Conservation (phyloP, 108 stramenopile genomes). For the Nitzschia putrida region DNA sequence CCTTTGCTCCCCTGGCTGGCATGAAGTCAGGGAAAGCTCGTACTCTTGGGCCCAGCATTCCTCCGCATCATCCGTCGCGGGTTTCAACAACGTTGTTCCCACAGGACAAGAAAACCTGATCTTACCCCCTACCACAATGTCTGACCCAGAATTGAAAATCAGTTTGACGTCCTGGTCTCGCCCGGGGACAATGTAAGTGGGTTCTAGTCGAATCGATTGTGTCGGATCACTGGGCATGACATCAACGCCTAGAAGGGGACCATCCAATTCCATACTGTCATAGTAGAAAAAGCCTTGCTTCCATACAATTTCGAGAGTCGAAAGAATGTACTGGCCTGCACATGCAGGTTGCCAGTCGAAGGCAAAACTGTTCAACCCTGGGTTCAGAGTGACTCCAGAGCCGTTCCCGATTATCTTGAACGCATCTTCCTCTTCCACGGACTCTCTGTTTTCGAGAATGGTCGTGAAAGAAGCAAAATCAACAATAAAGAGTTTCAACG, state of each 20-base stretch:
- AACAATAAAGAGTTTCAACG: conserved; percentile 60
- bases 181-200: conserved; percentile 70
- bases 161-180: conserved; percentile 72
- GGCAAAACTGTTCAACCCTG: conserved; percentile 57
- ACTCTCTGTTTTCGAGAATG: conserved; percentile 46
- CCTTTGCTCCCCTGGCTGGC: conserved; percentile 50
- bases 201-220: conserved; percentile 67
- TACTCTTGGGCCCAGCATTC: conserved; percentile 60
- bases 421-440: conserved; percentile 62
- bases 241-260: conserved; percentile 64
- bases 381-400: conserved; percentile 39
- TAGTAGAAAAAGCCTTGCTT: conserved; percentile 75
- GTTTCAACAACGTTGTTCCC: conserved; percentile 45
- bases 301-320: conserved; percentile 72
- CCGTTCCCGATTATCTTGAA: conserved; percentile 52
- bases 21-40: conserved; percentile 40
- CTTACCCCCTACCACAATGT: conserved; percentile 60
- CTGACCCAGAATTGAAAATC: conserved; percentile 59
- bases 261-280: conserved; percentile 53
- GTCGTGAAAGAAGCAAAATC: conserved; percentile 49
- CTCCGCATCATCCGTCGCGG: conserved; percentile 46
- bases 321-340: conserved; percentile 63
- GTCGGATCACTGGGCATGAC: conserved; percentile 76
- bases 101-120: conserved; percentile 60
- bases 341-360: conserved; percentile 67